Evolutionary conservation across 306 rosid genomes (phyloP).

Genomic region (Adenanthera pavonina): DNA sequence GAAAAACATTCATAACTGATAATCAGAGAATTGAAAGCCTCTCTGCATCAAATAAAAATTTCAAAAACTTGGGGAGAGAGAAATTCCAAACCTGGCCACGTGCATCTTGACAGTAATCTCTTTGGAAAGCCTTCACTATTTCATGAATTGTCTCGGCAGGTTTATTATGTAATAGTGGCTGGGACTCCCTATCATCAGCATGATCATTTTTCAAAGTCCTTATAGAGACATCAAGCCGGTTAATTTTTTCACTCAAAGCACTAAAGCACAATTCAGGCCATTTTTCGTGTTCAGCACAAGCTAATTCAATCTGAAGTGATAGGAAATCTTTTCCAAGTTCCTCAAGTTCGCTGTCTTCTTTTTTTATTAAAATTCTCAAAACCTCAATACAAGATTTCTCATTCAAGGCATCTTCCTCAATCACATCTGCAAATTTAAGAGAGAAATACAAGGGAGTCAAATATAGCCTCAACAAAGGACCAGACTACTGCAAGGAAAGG

Average conservation of each 20-base stretch:
- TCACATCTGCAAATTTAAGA: constrained; percentile 53
- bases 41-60: neutral
- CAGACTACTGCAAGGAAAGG: constrained; percentile 8
- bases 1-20: neutral
- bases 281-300: neutral
- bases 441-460: constrained; percentile 14
- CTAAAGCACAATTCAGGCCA: neutral
- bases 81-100: constrained; percentile 56
- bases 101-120: neutral
- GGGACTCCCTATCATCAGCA: constrained; percentile 36
- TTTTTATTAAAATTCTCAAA: constrained; percentile 55
- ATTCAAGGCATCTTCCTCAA: constrained; percentile 71
- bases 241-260: neutral
- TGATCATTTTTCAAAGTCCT: constrained; percentile 50
- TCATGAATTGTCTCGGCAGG: neutral
- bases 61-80: constrained; percentile 5
- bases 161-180: neutral
- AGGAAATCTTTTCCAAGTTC: constrained; percentile 64
- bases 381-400: constrained; percentile 63
- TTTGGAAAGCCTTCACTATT: neutral
- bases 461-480: constrained; percentile 1
- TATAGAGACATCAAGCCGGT: constrained; percentile 46
- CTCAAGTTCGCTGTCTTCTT: constrained; percentile 65
- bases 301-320: constrained; percentile 64
- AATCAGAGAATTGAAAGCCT: neutral